phyloP scores from a whole-genome alignment of 108 stramenopile genomes.

The Fistulifera solaris region DNA sequence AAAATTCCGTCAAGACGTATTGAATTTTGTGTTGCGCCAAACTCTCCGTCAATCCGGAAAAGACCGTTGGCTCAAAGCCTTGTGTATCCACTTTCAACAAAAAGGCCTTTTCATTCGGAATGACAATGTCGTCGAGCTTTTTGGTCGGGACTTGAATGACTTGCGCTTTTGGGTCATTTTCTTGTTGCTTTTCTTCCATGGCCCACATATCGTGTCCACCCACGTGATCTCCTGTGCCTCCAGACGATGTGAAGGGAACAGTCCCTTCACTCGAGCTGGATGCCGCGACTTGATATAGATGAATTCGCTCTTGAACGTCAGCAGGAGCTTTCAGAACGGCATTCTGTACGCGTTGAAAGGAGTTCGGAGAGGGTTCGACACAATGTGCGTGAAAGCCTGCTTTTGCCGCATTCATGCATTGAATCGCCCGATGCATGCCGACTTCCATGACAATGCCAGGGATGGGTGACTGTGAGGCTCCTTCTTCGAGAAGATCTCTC shows the following conservation, averaged over 20 bases:
- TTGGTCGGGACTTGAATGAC: background rate
- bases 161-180: constrained; percentile 2
- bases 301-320: constrained; percentile 8
- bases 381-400: constrained; percentile 15
- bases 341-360: constrained; percentile 11
- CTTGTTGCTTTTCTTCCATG: constrained; percentile 11
- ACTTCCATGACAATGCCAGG: constrained; percentile 8
- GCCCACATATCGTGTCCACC: constrained; percentile 18
- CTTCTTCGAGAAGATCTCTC: too few relatives aligned
- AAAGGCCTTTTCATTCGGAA: background rate
- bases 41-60: constrained; percentile 10
- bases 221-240: constrained; percentile 22
- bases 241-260: constrained; percentile 5
- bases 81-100: constrained; percentile 27
- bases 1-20: constrained; percentile 19
- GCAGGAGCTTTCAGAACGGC: background rate
- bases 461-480: too few relatives aligned
- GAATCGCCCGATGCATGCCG: constrained; percentile 11
- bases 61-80: constrained; percentile 27
- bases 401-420: constrained; percentile 16
- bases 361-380: constrained; percentile 18
- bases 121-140: constrained; percentile 9
- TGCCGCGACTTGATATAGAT: constrained; percentile 16
- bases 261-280: background rate
- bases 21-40: background rate